Conservation (phyloP, 2,329 filamentous ascomycete species). For the Sclerotinia spermophila region DNA sequence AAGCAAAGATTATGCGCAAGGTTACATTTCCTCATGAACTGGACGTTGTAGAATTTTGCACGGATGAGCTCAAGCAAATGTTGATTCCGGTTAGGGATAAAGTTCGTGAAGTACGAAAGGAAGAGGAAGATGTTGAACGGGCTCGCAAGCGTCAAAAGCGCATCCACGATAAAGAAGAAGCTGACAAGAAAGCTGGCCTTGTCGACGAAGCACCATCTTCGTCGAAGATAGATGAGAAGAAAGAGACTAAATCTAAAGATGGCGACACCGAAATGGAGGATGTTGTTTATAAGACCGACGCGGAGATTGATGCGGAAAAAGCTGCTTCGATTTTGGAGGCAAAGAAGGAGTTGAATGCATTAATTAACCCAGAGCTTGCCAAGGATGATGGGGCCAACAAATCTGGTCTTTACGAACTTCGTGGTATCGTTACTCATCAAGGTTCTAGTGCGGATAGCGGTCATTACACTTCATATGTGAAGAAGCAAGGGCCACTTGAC, state of each 20-base stretch:
- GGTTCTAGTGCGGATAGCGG: slow-evolving; percentile 95
- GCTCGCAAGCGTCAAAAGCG: slow-evolving; percentile 87
- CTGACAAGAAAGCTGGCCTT: slow-evolving; percentile 47
- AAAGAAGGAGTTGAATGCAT: slow-evolving; percentile 80
- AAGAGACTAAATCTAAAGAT: slow-evolving; percentile 48
- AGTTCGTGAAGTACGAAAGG: slow-evolving; percentile 90
- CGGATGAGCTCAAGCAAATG: slow-evolving; percentile 77
- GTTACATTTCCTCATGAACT: slow-evolving; percentile 93
- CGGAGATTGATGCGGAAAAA: slow-evolving; percentile 84
- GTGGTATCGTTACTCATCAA: slow-evolving; percentile 93
- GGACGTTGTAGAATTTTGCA: slow-evolving; percentile 92
- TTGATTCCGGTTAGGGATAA: slow-evolving; percentile 93
- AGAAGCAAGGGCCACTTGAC: slow-evolving; percentile 75
- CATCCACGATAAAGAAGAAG: slow-evolving; percentile 47
- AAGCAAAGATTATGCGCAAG: slow-evolving; percentile 99
- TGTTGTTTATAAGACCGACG: slow-evolving; percentile 78
- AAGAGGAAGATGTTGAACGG: slow-evolving; percentile 88
- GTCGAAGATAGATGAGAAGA: slow-evolving; percentile 46
- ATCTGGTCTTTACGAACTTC: slow-evolving; percentile 90
- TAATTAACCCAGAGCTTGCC: slow-evolving; percentile 71
- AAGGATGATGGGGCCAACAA: slow-evolving; percentile 83
- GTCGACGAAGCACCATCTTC: slow-evolving; percentile 41
- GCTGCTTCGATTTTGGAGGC: slow-evolving; percentile 69
- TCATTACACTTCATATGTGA: slow-evolving; percentile 97
- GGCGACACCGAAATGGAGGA: slow-evolving; percentile 67